Percentiles rank a stretch among this genome's conserved stretches.
These are phyloP conservation scores for Truncatella angustata DNA, from an alignment of 2,329 filamentous ascomycete species.

Conservation along the genomic window DNA sequence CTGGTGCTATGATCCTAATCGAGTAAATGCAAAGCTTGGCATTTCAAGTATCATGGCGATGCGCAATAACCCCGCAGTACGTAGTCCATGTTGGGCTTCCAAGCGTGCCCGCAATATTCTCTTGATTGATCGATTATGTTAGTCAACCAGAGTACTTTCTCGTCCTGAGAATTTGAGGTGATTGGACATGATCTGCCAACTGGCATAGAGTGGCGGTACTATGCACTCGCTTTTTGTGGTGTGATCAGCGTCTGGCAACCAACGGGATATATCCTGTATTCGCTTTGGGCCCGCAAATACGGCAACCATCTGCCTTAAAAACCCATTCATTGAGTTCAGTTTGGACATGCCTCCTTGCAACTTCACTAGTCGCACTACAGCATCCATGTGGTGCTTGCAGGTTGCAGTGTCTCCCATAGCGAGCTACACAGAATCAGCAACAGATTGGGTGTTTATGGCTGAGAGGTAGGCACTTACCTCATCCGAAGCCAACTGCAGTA, in stretches of 20 bases:
- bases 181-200: too few species aligned
- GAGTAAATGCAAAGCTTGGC: constrained; percentile 3
- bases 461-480: neutral
- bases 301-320: neutral
- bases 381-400: constrained; percentile 1
- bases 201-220: too few species aligned
- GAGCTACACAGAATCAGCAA: neutral
- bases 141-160: too few species aligned
- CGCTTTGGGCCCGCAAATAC: neutral
- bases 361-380: neutral
- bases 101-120: too few species aligned
- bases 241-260: too few species aligned
- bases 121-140: too few species aligned
- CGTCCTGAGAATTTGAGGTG: too few species aligned
- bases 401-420: neutral
- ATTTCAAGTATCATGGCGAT: too few species aligned
- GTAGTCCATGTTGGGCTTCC: too few species aligned
- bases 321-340: neutral
- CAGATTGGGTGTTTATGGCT: neutral
- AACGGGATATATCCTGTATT: too few species aligned
- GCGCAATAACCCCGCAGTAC: too few species aligned
- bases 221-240: too few species aligned
- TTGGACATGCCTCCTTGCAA: neutral
- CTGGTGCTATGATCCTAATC: neutral
- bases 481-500: neutral